These are phyloP conservation scores for Haplosporangium sp. DNA, from an alignment of 371 early-diverging fungal genomes.

Conservation along the genomic window DNA sequence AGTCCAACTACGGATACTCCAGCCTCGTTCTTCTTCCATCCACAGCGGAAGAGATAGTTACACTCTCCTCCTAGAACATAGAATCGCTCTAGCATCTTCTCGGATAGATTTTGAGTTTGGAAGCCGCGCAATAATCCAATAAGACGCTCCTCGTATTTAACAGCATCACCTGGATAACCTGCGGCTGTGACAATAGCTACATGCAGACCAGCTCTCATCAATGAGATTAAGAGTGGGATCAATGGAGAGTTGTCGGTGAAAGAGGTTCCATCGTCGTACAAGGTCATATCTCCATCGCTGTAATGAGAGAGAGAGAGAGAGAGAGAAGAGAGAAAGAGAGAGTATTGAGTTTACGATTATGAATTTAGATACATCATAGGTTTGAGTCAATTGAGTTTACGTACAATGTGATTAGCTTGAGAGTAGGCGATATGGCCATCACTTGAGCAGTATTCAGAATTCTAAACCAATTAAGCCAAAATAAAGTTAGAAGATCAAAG, in stretches of 20 bases:
- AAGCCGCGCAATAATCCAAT: slow-evolving; percentile 78
- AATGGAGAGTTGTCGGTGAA: slow-evolving; percentile 75
- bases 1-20: slow-evolving; percentile 62
- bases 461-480: slow-evolving; percentile 39
- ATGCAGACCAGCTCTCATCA: slow-evolving; percentile 68
- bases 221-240: slow-evolving; percentile 66
- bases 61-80: slow-evolving; percentile 85
- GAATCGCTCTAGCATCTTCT: slow-evolving; percentile 66
- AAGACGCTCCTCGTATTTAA: slow-evolving; percentile 77
- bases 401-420: slow-evolving; percentile 77
- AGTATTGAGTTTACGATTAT: not conserved
- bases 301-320: slow-evolving; percentile 3
- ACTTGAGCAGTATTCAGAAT: slow-evolving; percentile 87
- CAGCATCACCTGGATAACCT: slow-evolving; percentile 77
- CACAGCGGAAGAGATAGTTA: slow-evolving; percentile 83
- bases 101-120: slow-evolving; percentile 57
- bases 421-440: slow-evolving; percentile 59
- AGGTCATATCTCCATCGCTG: slow-evolving; percentile 90
- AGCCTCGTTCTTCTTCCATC: slow-evolving; percentile 44
- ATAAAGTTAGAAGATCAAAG: not conserved
- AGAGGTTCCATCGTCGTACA: slow-evolving; percentile 87
- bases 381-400: not conserved
- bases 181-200: slow-evolving; percentile 92
- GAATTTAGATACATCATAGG: too few relatives aligned
- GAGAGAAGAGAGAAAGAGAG: not conserved